Conservation (phyloP, 2,329 filamentous ascomycete genomes). For the Gnomoniopsis sp. region DNA sequence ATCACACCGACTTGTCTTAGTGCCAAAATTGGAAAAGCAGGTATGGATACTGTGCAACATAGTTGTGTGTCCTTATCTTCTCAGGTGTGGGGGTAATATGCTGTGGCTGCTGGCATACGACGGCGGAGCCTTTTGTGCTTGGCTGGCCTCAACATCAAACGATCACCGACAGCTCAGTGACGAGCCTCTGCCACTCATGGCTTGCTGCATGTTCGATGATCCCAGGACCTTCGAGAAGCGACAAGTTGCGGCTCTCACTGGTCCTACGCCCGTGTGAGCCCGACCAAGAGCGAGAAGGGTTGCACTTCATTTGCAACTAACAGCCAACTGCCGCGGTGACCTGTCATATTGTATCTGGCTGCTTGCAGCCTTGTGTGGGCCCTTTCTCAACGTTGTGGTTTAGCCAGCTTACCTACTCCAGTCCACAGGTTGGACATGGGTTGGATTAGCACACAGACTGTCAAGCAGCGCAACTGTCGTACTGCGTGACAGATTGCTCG, state of each 20-base stretch:
- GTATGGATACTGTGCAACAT: not conserved
- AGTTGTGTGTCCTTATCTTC: not conserved
- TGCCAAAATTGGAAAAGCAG: not conserved
- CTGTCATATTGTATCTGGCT: slow-evolving; percentile 13
- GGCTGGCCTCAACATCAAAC: not conserved
- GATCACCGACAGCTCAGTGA: slow-evolving; percentile 4
- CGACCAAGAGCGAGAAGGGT: slow-evolving; percentile 1
- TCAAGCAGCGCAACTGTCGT: not conserved
- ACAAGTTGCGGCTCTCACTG: slow-evolving; percentile 4
- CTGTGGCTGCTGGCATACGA: not conserved
- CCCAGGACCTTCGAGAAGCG: slow-evolving; percentile 13
- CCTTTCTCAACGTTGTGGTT: not conserved
- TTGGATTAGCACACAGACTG: not conserved
- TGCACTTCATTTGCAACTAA: slow-evolving; percentile 12
- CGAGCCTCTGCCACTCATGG: slow-evolving; percentile 7
- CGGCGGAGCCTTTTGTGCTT: not conserved
- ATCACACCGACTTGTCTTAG: slow-evolving; percentile 2
- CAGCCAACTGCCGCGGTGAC: slow-evolving; percentile 18
- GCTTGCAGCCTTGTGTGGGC: slow-evolving; percentile 13
- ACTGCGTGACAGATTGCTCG: not conserved
- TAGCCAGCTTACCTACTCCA: not conserved
- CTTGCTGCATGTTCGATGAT: slow-evolving; percentile 8
- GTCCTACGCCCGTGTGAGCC: not conserved
- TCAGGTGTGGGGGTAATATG: slow-evolving; percentile 5
- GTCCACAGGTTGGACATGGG: not conserved